Evolutionary conservation across 1,139 yeast species (phyloP), one percentile per base, ranked within the genome.

Genomic region (Taiozyma sp.): DNA sequence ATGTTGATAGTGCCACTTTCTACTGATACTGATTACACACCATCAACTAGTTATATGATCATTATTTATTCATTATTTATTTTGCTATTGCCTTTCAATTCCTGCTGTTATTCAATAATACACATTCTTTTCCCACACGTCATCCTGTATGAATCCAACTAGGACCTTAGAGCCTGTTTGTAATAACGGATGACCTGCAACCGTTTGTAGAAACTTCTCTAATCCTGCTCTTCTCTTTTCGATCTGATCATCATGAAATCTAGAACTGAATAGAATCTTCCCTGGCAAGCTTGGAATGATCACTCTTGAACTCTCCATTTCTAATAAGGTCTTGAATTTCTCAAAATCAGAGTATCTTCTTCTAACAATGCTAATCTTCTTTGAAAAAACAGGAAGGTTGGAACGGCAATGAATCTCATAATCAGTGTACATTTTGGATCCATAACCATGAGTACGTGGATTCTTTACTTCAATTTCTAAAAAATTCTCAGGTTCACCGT

Each of bases 401-500:
- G 93, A 85, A 63, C 95, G 74, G 68, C 97, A 90, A 35, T 88
- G 76, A 37, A 93, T 83, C 68, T 90, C 97, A 66, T 93, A 93
- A 68, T 93, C 98, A 13, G 98, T 93, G 67, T 76, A 93, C 76
- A 83, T 79, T 44, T 81, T 79, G 44, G 81, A 69, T 3, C 88
- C 88, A 53, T 68, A 66, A 1, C 88, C 88, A 62, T 87, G 95
- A 0, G 97, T 90, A 56, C 81, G 80, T 8, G 96, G 96, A 65
- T 84, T 84, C 47, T 73, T 53, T 50, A 81, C 96, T 67, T 91
- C 98, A 42, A 95, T 84, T 68, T 93, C 99, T 45, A 93, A 75
- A 63, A 90, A 89, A 69, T 90, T 89, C 68, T 93, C 99, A 0
- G 98, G 98, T 59, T 88, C 96, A 1, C 95, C 96, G 62, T 93